A percentile compares a stretch with the other conserved stretches of the same genome.
Evolutionary conservation across 2,329 filamentous ascomycete genomes (phyloP).

Genomic region (Lomentospora prolificans): DNA sequence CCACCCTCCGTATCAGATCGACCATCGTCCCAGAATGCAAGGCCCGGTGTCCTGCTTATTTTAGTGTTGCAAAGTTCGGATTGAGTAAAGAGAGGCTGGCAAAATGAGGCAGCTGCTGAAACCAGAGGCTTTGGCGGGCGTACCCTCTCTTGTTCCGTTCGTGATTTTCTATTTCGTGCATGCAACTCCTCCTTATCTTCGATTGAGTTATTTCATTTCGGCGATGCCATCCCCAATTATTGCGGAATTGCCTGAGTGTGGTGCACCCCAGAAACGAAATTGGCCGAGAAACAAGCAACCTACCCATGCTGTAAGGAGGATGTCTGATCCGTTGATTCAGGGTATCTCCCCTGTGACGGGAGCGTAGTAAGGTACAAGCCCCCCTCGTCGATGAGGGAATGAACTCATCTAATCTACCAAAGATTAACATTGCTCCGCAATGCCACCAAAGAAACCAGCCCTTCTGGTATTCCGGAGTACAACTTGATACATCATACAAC

Average conservation of each 20-base stretch:
- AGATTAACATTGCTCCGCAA: slow-evolving; percentile 1
- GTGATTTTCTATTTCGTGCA: background rate
- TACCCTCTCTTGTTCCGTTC: background rate
- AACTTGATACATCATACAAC: background rate
- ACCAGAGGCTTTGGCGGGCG: too few relatives aligned
- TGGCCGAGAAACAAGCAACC: background rate
- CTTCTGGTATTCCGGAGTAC: background rate
- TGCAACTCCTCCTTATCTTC: background rate
- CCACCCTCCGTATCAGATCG: background rate
- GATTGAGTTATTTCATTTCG: slow-evolving; percentile 3
- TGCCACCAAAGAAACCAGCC: background rate
- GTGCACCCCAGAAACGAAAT: background rate
- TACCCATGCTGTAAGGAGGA: background rate
- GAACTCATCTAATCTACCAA: background rate
- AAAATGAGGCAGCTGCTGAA: background rate
- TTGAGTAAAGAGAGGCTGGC: background rate
- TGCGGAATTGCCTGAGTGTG: background rate
- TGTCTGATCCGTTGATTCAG: background rate
- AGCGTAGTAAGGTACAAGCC: background rate
- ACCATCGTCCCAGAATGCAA: background rate
- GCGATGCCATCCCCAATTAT: slow-evolving; percentile 1
- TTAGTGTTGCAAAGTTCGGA: background rate
- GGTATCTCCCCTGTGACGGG: background rate
- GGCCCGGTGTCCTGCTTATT: background rate
- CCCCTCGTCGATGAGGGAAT: background rate